phyloP scores from a whole-genome alignment of 164 flowering plant genomes.

The Nymphaea thermarum region DNA sequence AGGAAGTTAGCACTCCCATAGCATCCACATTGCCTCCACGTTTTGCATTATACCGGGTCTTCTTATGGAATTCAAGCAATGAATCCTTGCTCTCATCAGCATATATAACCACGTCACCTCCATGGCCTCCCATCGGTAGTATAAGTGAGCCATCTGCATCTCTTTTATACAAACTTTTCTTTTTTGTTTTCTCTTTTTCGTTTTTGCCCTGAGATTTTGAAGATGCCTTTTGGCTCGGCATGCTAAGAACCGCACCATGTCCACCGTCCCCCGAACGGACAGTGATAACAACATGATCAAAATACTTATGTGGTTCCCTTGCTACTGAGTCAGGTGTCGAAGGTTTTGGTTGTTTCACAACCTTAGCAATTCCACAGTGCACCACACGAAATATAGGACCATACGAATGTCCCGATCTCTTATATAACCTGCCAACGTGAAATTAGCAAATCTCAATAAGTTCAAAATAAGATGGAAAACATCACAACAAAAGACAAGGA shows the following conservation, averaged over 20 bases:
- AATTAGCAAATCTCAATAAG: no score
- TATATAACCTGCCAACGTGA: neutral
- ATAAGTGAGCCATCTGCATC: constrained; percentile 85
- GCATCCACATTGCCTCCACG: constrained; percentile 95
- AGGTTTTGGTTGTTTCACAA: constrained; percentile 26
- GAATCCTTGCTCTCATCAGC: constrained; percentile 77
- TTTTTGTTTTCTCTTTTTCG: constrained; percentile 15
- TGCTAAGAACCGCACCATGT: constrained; percentile 68
- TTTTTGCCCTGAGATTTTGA: constrained; percentile 31
- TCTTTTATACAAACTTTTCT: constrained; percentile 36
- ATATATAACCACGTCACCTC: constrained; percentile 80
- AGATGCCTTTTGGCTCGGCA: constrained; percentile 39
- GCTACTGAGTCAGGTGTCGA: constrained; percentile 24
- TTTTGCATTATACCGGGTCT: constrained; percentile 62
- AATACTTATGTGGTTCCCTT: constrained; percentile 83
- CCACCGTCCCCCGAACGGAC: constrained; percentile 97
- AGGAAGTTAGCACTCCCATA: constrained; percentile 73
- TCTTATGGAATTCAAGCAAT: constrained; percentile 63
- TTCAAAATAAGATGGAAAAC: no score
- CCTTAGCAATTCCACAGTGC: constrained; percentile 33
- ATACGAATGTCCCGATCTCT: neutral
- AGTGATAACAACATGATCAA: constrained; percentile 77
- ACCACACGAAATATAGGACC: constrained; percentile 1
- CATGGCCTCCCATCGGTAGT: constrained; percentile 90
- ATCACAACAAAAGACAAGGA: no score